These are phyloP conservation scores for Eremochloa ophiuroides DNA, from an alignment of 176 grass and related monocot species.

Conservation along the genomic window DNA sequence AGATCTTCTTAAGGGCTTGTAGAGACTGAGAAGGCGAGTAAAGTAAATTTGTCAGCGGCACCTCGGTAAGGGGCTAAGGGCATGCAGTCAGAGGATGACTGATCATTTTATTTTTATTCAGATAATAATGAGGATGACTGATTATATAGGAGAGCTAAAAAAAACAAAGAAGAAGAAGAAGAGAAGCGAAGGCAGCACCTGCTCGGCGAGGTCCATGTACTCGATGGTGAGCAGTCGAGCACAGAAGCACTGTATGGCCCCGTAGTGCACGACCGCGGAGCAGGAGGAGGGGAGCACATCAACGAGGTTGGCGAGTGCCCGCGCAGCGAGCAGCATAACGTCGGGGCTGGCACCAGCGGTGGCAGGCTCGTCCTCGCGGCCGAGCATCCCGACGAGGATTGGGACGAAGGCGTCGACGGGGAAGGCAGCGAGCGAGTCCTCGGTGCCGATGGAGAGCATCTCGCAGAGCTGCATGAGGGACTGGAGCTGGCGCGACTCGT, in stretches of 20 bases:
- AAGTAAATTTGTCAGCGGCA: neutral
- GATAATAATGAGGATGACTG: neutral
- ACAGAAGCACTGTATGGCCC: slow-evolving; percentile 81
- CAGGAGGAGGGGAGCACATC: slow-evolving; percentile 82
- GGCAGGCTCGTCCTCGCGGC: slow-evolving; percentile 30
- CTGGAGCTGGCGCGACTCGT: slow-evolving; percentile 65
- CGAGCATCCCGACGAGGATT: slow-evolving; percentile 66
- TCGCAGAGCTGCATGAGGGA: slow-evolving; percentile 87
- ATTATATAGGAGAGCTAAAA: neutral
- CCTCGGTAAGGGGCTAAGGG: too few relatives aligned
- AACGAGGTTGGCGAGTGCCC: slow-evolving; percentile 78
- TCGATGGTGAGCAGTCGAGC: slow-evolving; percentile 86
- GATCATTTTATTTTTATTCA: neutral
- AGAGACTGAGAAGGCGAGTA: slow-evolving; percentile 44
- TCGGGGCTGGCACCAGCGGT: slow-evolving; percentile 55
- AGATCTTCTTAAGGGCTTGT: slow-evolving; percentile 94
- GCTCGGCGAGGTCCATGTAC: slow-evolving; percentile 97
- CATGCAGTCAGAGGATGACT: too few relatives aligned
- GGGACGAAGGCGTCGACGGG: slow-evolving; percentile 86
- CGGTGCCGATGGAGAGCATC: slow-evolving; percentile 86
- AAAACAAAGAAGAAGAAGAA: neutral
- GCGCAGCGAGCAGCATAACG: slow-evolving; percentile 79
- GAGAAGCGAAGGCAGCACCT: slow-evolving; percentile 24
- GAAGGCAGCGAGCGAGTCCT: slow-evolving; percentile 74
- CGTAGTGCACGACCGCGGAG: slow-evolving; percentile 79